Base-by-base conservation (phyloP, 257 asterid species). In the Osmanthus fragrans region DNA sequence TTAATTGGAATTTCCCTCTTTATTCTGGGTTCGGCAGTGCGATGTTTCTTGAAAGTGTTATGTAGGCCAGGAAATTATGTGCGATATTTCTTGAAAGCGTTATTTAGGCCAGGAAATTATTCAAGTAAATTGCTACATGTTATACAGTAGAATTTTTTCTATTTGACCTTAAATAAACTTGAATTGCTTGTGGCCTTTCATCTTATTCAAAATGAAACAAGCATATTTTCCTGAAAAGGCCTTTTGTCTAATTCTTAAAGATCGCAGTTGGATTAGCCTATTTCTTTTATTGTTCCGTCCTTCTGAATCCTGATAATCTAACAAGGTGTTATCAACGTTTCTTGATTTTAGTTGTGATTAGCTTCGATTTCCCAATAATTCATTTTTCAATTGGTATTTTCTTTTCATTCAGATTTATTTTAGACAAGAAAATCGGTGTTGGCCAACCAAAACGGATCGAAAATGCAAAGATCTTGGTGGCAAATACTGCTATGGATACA, bases 401-500 rank as follows among this genome's bases (percentile, higher is more conserved):
- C 66, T 76, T 75, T 32, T 25, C 15, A 15, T 86, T 80, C 88
- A 95, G 99, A 60, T 95, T 95, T 87, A 93, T 95, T 82, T 85
- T 95, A 82, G 99, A 95, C 91, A 95, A 95, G 73, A 95, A 95
- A 77, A 95, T 95, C 42, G 99, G 99, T 70, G 89, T 95, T 75
- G 99, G 99, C 80, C 98, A 95, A 80, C 99, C 99, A 60, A 95
- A 93, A 80, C 88, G 97, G 19, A 95, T 95, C 4, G 99, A 93
- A 80, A 87, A 95, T 82, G 99, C 98, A 9, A 95, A 92, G 72
- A 95, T 95, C 80, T 82, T 95, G 92, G 99, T 95, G 73, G 93
- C 99, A 54, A 95, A 95, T 82, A 95, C 99, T 27, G 97, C 99
- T 5, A 95, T 95, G 99, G 99, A 95, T 80, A 93, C 99, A 2